Percentiles rank a stretch among this genome's conserved stretches.
Evolutionary conservation across 768 basidiomycete genomes (phyloP).

Genomic region (Myochromella boudieri): DNA sequence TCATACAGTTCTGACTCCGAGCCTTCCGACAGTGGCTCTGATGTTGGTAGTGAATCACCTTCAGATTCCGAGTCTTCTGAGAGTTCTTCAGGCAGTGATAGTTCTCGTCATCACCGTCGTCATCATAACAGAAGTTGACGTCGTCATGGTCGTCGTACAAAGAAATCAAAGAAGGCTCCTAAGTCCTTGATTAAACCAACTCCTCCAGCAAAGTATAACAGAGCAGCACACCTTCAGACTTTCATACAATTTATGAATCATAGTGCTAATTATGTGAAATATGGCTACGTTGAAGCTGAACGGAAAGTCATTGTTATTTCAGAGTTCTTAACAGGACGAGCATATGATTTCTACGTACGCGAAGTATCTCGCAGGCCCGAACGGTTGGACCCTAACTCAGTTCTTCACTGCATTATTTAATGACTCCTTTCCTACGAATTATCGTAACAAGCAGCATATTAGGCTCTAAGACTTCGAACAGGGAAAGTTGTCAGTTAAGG

Average conservation of each 20-base stretch:
- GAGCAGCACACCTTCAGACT: neutral
- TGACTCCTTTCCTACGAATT: slow-evolving; percentile 16
- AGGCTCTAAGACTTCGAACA: slow-evolving; percentile 25
- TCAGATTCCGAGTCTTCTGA: too few relatives aligned
- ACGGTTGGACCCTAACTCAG: neutral
- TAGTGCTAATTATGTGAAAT: slow-evolving; percentile 14
- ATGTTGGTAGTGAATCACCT: too few relatives aligned
- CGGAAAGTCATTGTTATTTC: neutral
- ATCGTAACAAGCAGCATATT: slow-evolving; percentile 21
- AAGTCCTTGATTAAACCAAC: slow-evolving; percentile 14
- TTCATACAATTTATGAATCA: slow-evolving; percentile 19
- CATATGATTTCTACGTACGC: slow-evolving; percentile 1
- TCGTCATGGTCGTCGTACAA: too few relatives aligned
- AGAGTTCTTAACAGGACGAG: neutral
- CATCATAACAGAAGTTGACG: too few relatives aligned
- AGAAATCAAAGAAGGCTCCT: neutral
- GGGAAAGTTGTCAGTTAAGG: slow-evolving; percentile 20
- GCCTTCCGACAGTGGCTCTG: too few relatives aligned
- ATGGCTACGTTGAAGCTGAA: neutral
- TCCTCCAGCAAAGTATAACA: slow-evolving; percentile 15
- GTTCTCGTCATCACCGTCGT: too few relatives aligned
- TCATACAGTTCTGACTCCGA: too few relatives aligned
- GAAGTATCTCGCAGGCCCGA: neutral
- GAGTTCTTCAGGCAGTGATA: too few relatives aligned
- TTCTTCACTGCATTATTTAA: slow-evolving; percentile 4